Evolutionary conservation across 805 yeast species (phyloP), one percentile per base, ranked within the genome.

Genomic region (Saccharomyces jurei): DNA sequence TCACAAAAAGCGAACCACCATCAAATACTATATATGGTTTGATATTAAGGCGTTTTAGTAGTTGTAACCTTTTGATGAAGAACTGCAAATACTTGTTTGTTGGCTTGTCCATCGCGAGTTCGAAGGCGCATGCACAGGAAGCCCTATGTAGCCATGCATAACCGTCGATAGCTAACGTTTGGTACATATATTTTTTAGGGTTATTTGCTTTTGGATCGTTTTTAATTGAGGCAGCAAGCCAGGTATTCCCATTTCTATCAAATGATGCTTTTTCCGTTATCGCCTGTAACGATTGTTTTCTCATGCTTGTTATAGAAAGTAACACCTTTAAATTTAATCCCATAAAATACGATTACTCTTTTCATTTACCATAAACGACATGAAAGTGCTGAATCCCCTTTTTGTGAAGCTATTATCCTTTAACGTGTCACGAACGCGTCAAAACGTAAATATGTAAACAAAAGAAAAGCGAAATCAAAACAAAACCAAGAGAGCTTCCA

Each of bases 141-240:
- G 94, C 90, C 56, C 87, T 80, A 69, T 92, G 99, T 4, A 92
- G 79, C 99, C 99, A 92, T 1, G 96, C 89, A 63, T 89, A 92
- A 0, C 96, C 89, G 65, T 92, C 99, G 9, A 92, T 83, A 0
- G 96, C 99, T 41, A 90, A 71, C 0, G 86, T 81, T 61, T 82
- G 76, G 1, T 96, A 96, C 13, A 80, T 67, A 65, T 81, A 87
- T 29, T 77, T 71, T 78, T 77, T 48, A 90, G 70, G 2, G 83
- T 69, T 1, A 80, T 74, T 0, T 76, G 74, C 50, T 77, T 76
- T 61, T 86, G 92, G 44, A 87, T 84, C 31, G 86, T 82, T 67
- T 86, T 87, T 58, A 91, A 74, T 54, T 79, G 80, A 17, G 86
- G 89, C 41, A 89, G 79, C 28, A 91, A 75, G 0, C 96, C 96